These are phyloP conservation scores for Plectosphaerella sp. DNA, from an alignment of 2,329 filamentous ascomycete genomes.

Conservation along the genomic window DNA sequence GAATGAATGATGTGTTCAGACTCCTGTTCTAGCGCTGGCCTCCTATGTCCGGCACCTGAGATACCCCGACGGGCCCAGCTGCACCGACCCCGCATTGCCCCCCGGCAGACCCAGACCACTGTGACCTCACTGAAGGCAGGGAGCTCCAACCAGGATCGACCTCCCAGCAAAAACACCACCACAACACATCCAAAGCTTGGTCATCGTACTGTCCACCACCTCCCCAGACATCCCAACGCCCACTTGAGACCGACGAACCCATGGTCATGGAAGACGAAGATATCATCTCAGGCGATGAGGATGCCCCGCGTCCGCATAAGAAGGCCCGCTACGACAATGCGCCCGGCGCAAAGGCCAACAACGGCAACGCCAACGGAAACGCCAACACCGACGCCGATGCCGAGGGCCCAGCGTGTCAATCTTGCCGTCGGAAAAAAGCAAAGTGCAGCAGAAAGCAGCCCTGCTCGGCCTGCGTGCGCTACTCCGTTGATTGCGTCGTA, in stretches of 20 bases:
- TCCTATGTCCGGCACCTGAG: too few relatives aligned
- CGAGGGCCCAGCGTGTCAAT: slow-evolving; percentile 24
- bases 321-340: neutral
- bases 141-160: too few relatives aligned
- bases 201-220: too few relatives aligned
- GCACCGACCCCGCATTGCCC: too few relatives aligned
- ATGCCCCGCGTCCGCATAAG: neutral
- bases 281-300: neutral
- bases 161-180: too few relatives aligned
- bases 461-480: slow-evolving; percentile 33
- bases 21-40: too few relatives aligned
- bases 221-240: neutral
- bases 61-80: too few relatives aligned
- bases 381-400: neutral
- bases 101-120: too few relatives aligned
- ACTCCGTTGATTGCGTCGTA: slow-evolving; percentile 25
- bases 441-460: slow-evolving; percentile 37
- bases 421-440: slow-evolving; percentile 39
- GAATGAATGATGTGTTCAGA: too few relatives aligned
- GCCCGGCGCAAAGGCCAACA: neutral
- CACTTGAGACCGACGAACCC: too few relatives aligned
- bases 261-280: neutral
- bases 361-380: neutral
- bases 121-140: too few relatives aligned
- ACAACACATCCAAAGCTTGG: too few relatives aligned